Conservation (phyloP, 345 rosid genomes). For the Cardamine occulta region DNA sequence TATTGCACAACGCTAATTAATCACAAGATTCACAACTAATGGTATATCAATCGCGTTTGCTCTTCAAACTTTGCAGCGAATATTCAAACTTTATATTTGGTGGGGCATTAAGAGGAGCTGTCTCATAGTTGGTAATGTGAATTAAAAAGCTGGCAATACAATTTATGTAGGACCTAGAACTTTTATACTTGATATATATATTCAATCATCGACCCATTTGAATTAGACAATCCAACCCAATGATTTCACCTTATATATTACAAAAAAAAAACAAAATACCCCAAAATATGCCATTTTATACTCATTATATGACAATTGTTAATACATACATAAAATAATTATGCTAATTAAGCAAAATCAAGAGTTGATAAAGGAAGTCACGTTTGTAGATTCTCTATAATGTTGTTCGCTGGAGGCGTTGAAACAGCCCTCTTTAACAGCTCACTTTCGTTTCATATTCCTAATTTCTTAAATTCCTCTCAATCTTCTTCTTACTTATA, state of each 20-base stretch:
- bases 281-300: constrained; percentile 15
- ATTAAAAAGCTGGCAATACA: constrained; percentile 38
- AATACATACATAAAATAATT: not conserved
- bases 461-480: constrained; percentile 32
- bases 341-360: constrained; percentile 10
- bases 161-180: constrained; percentile 30
- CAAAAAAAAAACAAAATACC: not conserved
- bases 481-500: constrained; percentile 5
- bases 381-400: constrained; percentile 32
- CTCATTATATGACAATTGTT: not conserved
- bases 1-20: not conserved
- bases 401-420: constrained; percentile 43
- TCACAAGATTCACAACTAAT: constrained; percentile 3
- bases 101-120: constrained; percentile 40
- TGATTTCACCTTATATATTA: constrained; percentile 23
- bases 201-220: constrained; percentile 31
- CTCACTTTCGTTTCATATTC: constrained; percentile 43
- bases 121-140: constrained; percentile 38
- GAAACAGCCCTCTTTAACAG: constrained; percentile 43
- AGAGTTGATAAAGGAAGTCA: constrained; percentile 41
- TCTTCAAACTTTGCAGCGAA: constrained; percentile 35
- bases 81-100: constrained; percentile 28
- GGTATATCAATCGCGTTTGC: constrained; percentile 31
- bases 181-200: not conserved
- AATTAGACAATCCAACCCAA: constrained; percentile 23